A percentile compares a stretch with the other conserved stretches of the same genome.
Evolutionary conservation across 768 basidiomycete species (phyloP).

Genomic region (Boletus pseudo-olivaceus): DNA sequence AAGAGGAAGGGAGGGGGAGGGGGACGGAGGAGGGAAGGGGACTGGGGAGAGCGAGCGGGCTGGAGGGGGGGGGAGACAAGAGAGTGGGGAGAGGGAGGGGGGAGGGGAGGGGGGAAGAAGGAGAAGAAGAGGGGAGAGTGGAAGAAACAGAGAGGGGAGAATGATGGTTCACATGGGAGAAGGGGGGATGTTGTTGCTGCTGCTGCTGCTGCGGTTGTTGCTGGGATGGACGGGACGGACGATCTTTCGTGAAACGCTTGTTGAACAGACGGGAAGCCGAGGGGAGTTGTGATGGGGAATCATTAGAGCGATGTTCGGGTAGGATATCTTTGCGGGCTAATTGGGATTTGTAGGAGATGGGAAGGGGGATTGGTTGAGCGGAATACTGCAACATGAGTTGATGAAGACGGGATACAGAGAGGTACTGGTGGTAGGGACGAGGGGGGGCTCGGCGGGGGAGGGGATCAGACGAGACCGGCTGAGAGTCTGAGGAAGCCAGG

Average conservation of each 20-base stretch:
- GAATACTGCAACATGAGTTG: constrained; percentile 60
- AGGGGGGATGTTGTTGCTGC: neutral
- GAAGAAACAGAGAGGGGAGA: constrained; percentile 14
- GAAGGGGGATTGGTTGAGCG: constrained; percentile 33
- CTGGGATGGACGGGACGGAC: constrained; percentile 15
- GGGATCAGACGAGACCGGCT: constrained; percentile 55
- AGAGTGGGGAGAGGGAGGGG: constrained; percentile 31
- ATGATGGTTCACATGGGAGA: constrained; percentile 9
- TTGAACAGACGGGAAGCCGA: constrained; percentile 30
- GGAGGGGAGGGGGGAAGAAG: constrained; percentile 17
- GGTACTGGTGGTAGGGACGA: constrained; percentile 30
- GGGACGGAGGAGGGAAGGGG: constrained; percentile 32
- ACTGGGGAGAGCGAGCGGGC: constrained; percentile 35
- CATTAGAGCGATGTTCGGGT: constrained; percentile 28
- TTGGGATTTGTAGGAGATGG: constrained; percentile 30
- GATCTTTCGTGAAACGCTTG: constrained; percentile 35
- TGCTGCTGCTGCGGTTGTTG: constrained; percentile 15
- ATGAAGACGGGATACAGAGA: constrained; percentile 27
- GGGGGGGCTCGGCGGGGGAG: constrained; percentile 26
- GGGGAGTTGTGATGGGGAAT: constrained; percentile 8
- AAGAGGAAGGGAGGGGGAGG: constrained; percentile 31
- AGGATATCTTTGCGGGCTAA: constrained; percentile 32
- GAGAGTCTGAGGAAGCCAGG: constrained; percentile 30
- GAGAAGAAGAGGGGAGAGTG: constrained; percentile 8
- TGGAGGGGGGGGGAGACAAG: constrained; percentile 24